Base-by-base conservation (phyloP, 2,329 filamentous ascomycete species). In the Venturia oleaginea region DNA sequence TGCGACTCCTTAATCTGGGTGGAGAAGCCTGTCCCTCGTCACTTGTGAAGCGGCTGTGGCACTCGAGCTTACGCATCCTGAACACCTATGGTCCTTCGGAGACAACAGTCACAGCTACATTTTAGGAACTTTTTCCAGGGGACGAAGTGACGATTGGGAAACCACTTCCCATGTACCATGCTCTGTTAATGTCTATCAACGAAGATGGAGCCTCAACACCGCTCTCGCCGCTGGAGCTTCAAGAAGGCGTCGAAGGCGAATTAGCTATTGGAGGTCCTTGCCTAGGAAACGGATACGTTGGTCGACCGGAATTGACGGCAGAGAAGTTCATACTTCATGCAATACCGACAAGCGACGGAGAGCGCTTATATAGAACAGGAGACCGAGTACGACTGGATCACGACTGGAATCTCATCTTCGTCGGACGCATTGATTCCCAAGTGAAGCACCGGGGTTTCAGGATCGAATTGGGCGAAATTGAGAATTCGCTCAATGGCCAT, bases 391-490 rank as follows among this genome's bases (percentile, higher is more conserved):
- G 68, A 22, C 62, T 70, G 22, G 67, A 54, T 32, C 64, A 67
- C 6, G 70, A 73, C 40, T 69, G 69, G 17, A 42, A 54, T n/a
- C 34, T 74, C 55, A 60, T 70, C 10, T 72, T 70, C 48, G 55
- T 73, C 6, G 70, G 72, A 3, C 69, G 70, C 7, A 73, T 71
- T 42, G 69, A 73, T 37, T 68, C 69, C 43, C 68, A 70, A 63
- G 71, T 74, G 24, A 74, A 74, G 66, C 68, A 73, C 57, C 70
- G 71, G 24, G 71, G 72, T 46, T 54, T 71, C 64, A 65, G 71
- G 15, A 71, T 73, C 60, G 72, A 73, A 61, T 63, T 72, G 13
- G 71, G 70, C 37, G 72, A 73, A 40, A 69, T 73, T 51, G 72
- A 73, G 65, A 66, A 70, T 24, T 66, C 68, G 11, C 67, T 72